Evolutionary conservation across 202 grass and related monocot species (phyloP), one percentile per base, ranked within the genome.

Genomic region (Hordeum pubiflorum): DNA sequence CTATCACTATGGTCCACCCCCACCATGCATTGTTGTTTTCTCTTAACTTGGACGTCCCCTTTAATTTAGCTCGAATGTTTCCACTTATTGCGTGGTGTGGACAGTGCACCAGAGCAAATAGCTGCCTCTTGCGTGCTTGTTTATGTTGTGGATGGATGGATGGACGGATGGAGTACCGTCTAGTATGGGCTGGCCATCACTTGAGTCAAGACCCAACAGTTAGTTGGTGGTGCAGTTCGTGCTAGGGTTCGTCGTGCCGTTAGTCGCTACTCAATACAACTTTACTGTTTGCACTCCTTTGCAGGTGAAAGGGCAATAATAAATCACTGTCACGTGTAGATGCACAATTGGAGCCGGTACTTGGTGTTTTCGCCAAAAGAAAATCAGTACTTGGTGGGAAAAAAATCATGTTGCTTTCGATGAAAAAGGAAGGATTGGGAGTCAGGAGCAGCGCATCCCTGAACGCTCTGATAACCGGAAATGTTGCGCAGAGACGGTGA

Each of bases 271-370:
- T 43, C 65, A 24, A 20, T 11, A 4, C 50, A 41, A 21, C 68
- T 61, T 55, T 55, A 37, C 76, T 55, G 22, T 70, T 54, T 64
- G 31, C 31, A 5, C 3, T 5, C 31, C 31, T 5, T 32, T 32
- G 79, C 79, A 70, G 40, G 3, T 48, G 78, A 76, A 81, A 18
- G 74, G 55, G 75, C n/a, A 27, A n/a, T 69, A 44, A 41, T 54
- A n/a, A 54, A 44, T 44, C 67, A 27, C 21, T 24, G 22, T 44
- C 67, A 44, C 39, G 10, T 22, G 64, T 26, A 6, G 5, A 3
- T 13, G 66, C 7, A 26, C 38, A 3, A 12, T 41, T 7, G 65
- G 65, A 41, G n/a, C 20, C 10, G 6, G 65, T 40, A n/a, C 17
- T 66, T 37, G 18, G 43, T 4, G 31, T 31, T 31, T 31, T 31